Evolutionary conservation across 2,329 filamentous ascomycete species (phyloP), one percentile per base, ranked within the genome.

Genomic region (Aspergillus puulaauensis): DNA sequence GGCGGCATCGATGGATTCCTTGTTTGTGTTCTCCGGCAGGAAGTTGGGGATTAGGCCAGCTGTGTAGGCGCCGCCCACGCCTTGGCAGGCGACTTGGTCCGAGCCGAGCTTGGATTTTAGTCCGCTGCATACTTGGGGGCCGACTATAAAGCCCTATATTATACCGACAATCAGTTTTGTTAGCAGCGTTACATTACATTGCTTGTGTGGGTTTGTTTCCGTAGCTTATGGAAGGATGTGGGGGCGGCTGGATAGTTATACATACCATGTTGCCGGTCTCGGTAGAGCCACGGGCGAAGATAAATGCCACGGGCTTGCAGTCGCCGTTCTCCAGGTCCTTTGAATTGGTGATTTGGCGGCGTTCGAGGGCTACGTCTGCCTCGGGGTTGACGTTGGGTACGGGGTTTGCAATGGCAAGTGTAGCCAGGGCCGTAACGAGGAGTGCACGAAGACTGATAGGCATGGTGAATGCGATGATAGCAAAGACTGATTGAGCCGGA

Each of bases 61-160:
- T 1, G 56, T 65, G 66, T 82, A 82, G 6, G 74, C 74, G 35
- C 68, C 70, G 4, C 72, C 73, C 14, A 82, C 76, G 14, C 79
- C 79, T 61, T 81, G 79, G 21, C 79, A 72, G 46, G 67, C 70
- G 23, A 72, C 66, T 14, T 63, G 57, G 46, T 61, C 66, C 21
- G 48, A 14, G n/a, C 66, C 66, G 12, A 71, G 57, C 6, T 64
- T 41, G 2, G 19, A 14, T 40, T 72, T 68, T 24, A 74, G 56
- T 2, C 43, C 59, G n/a, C 48, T 39, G 64, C 72, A 74, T 48
- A 68, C 64, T 17, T 61, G 62, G 3, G 69, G 68, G 9, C 72
- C 71, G 47, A 69, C 64, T 35, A 72, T 56, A 8, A 59, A 59
- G 6, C 71, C 72, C 72, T 74, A 50, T 40, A 23, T 31, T 35